phyloP scores from a whole-genome alignment of 495 filamentous ascomycete genomes.

The Penicillium subrubescens region DNA sequence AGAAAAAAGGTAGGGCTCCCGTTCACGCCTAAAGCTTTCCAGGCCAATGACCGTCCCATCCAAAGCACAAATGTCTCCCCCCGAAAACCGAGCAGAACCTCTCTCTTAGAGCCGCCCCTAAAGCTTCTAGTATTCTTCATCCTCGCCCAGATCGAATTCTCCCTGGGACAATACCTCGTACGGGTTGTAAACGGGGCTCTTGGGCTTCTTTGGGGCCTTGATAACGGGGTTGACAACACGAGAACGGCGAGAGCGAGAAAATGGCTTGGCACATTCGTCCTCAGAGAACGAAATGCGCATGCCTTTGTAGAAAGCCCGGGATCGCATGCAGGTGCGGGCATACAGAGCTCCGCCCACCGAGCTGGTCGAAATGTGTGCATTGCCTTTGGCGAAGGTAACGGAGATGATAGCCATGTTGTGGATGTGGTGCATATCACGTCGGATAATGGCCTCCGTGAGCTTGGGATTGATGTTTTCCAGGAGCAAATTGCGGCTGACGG shows the following conservation, averaged over 20 bases:
- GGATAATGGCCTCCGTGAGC: not conserved
- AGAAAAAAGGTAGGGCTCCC: too few relatives aligned
- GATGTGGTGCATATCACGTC: not conserved
- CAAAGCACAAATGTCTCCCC: too few relatives aligned
- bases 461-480: not conserved
- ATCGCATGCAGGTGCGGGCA: not conserved
- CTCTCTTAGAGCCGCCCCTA: too few relatives aligned
- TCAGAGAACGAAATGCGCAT: not conserved
- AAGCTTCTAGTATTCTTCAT: not conserved
- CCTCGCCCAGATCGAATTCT: not conserved
- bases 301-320: not conserved
- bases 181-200: not conserved
- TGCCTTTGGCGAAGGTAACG: not conserved
- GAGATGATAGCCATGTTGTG: conserved; percentile 1
- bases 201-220: not conserved
- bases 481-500: not conserved
- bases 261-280: not conserved
- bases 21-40: too few relatives aligned
- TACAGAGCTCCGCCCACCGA: conserved; percentile 1
- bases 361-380: not conserved
- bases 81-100: not conserved
- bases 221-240: not conserved
- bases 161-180: not conserved
- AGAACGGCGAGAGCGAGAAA: not conserved
- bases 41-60: too few relatives aligned